Base-by-base conservation (phyloP, 2,329 filamentous ascomycete species). In the Magnaporthiopsis incrustans region DNA sequence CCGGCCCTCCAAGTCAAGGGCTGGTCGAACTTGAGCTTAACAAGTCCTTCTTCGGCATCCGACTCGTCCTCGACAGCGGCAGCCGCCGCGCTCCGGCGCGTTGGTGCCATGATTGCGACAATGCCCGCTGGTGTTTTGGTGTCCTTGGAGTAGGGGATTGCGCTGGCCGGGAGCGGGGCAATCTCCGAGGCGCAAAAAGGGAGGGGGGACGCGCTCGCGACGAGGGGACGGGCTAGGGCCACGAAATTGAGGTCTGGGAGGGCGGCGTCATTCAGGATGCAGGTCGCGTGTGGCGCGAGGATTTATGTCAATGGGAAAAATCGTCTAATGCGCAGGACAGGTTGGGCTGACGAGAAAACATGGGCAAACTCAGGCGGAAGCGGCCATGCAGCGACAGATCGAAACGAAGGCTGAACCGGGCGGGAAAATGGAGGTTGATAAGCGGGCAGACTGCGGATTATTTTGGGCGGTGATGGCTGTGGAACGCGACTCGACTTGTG, bases 1-100 rank as follows among this genome's bases (percentile, higher is more conserved):
- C 94, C 95, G 58, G 93, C 91, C 73, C 90, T 90, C 91, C 95
- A 97, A 73, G 92, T 91, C 65, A 99, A 81, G 67, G 91, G 82
- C 73, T 97, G 88, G 71, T 93, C 86, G 82, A 98, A 98, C 69
- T 86, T 80, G 60, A 99, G 85, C 64, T 75, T 77, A 58, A 76
- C 75, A 25, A 76, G 72, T 64, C 69, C 76, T 66, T 50, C 38
- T 60, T 66, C 66, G 7, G 65, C 59, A 15, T 62, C 61, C 26
- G 65, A 35, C 25, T 64, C 64, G 32, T 58, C 64, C n/a, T 30
- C 53, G 33, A 50, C 61, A 1, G 30, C 57, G 14, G 62, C 60
- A 27, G 61, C 61, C 30, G 61, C 57, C 57, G 50, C 56, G 50
- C 60, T 61, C 15, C 60, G 60, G 60, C 60, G 60, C 38, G 60